Conservation (phyloP, 179 eudicot genomes). For the Gypsophila paniculata region DNA sequence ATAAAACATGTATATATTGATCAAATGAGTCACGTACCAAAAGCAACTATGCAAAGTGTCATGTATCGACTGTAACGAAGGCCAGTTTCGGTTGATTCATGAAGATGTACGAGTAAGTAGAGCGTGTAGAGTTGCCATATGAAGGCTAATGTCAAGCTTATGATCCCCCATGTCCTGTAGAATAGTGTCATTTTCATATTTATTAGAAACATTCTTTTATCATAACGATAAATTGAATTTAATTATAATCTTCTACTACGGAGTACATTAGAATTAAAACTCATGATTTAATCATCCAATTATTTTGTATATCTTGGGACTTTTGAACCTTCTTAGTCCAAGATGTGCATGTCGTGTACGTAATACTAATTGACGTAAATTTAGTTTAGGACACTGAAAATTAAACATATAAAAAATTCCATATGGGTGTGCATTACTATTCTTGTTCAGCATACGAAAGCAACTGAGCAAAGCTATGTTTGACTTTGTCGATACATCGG, state of each 20-base stretch:
- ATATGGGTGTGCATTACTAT: not conserved
- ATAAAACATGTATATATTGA: too few relatives aligned
- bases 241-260: too few relatives aligned
- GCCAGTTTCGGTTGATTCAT: constrained; percentile 64
- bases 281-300: too few relatives aligned
- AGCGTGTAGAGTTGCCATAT: constrained; percentile 88
- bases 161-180: constrained; percentile 78
- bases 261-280: too few relatives aligned
- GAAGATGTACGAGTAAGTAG: constrained; percentile 73
- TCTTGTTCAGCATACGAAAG: not conserved
- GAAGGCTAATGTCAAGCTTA: constrained; percentile 57
- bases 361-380: not conserved
- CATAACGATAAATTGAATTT: too few relatives aligned
- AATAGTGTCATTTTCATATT: not conserved
- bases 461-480: too few relatives aligned
- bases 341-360: not conserved
- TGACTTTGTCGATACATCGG: too few relatives aligned
- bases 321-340: not conserved
- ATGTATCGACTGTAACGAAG: constrained; percentile 79
- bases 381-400: not conserved
- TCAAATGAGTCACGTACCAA: constrained; percentile 39
- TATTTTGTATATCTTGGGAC: not conserved
- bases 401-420: not conserved
- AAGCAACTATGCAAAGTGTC: constrained; percentile 53
- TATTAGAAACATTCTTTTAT: not conserved